A percentile compares a stretch with the other conserved stretches of the same genome.
These are phyloP conservation scores for Lyophyllum decastes DNA, from an alignment of 768 basidiomycete species.

Conservation along the genomic window DNA sequence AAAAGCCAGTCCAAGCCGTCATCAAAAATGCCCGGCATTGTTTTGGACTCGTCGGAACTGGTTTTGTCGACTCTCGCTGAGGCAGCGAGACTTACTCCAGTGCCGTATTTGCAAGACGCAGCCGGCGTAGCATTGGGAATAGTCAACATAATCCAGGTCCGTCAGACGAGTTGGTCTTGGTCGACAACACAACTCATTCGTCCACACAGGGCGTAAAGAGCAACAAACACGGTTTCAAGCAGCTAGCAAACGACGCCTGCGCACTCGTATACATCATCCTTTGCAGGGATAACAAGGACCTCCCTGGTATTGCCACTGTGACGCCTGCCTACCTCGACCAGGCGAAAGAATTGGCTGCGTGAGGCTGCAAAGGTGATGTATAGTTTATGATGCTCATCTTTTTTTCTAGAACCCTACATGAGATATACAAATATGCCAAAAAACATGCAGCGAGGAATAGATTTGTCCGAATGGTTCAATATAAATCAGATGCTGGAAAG, in stretches of 20 bases:
- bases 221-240: slow-evolving; percentile 13
- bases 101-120: slow-evolving; percentile 3
- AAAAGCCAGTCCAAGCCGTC: background rate
- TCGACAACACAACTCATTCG: background rate
- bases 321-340: slow-evolving; percentile 3
- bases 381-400: background rate
- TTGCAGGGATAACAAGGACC: background rate
- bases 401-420: slow-evolving; percentile 1
- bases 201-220: slow-evolving; percentile 4
- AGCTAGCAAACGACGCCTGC: slow-evolving; percentile 11
- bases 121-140: slow-evolving; percentile 6
- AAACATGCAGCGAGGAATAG: background rate
- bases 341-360: slow-evolving; percentile 3
- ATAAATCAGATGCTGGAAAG: slow-evolving; percentile 3
- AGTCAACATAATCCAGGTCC: slow-evolving; percentile 5
- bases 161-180: background rate
- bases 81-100: background rate
- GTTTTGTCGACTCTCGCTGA: slow-evolving; percentile 4
- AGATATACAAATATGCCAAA: background rate
- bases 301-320: background rate
- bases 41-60: background rate
- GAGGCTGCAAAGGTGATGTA: background rate
- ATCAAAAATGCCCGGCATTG: background rate
- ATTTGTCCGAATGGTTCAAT: background rate
- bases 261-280: slow-evolving; percentile 9